phyloP scores from a whole-genome alignment of 495 filamentous ascomycete species.

The Neurospora sp. region DNA sequence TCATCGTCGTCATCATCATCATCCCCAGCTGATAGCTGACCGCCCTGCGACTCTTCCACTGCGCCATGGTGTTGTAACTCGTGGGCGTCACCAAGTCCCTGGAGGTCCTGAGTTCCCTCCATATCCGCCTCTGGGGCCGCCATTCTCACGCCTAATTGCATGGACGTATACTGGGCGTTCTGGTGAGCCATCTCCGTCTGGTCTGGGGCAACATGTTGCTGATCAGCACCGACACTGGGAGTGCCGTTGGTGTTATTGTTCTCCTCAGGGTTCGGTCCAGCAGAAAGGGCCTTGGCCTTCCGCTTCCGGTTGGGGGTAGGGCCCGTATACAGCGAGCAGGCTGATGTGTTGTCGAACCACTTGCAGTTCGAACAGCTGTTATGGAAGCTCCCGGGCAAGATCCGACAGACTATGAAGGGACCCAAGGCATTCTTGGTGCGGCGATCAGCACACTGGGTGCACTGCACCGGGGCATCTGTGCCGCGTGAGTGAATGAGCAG shows the following conservation, averaged over 20 bases:
- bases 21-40: neutral
- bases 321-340: conserved; percentile 24
- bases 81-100: neutral
- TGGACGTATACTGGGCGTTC: neutral
- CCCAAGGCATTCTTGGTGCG: conserved; percentile 19
- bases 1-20: neutral
- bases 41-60: neutral
- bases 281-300: conserved; percentile 17
- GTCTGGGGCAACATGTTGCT: neutral
- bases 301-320: conserved; percentile 26
- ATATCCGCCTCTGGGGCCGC: neutral
- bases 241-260: neutral
- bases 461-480: conserved; percentile 13
- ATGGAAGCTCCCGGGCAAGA: conserved; percentile 18
- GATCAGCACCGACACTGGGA: neutral
- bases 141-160: neutral
- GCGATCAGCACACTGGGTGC: conserved; percentile 17
- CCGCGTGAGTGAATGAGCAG: conserved; percentile 26
- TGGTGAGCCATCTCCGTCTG: neutral
- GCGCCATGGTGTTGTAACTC: neutral
- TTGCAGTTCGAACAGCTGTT: conserved; percentile 31
- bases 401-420: conserved; percentile 20
- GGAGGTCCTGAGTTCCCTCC: neutral
- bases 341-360: conserved; percentile 27
- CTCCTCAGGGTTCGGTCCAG: neutral